Percentiles rank a stretch among this genome's conserved stretches.
phyloP scores from a whole-genome alignment of 164 flowering plant species.

The Santalum album region DNA sequence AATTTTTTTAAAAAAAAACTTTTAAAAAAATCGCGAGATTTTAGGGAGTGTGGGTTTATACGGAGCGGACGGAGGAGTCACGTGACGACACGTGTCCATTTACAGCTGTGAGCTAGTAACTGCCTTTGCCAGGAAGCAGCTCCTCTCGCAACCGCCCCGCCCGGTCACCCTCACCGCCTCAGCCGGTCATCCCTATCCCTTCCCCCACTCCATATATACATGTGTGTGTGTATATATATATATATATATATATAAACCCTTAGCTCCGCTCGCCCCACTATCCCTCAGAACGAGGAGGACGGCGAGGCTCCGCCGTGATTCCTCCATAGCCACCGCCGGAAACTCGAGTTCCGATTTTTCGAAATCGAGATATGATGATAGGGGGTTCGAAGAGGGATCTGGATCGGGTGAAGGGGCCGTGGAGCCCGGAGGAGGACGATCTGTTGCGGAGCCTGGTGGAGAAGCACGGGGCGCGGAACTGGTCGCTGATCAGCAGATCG shows the following conservation, averaged over 20 bases:
- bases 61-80: neutral
- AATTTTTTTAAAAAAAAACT: neutral
- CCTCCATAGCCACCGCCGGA: neutral
- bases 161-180: conserved; percentile 34
- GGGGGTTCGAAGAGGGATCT: conserved; percentile 31
- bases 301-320: conserved; percentile 31
- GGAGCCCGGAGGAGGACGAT: conserved; percentile 92
- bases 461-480: conserved; percentile 76
- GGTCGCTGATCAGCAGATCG: conserved; percentile 78
- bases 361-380: too few species aligned
- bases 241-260: too few species aligned
- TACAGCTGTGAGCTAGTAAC: conserved; percentile 61
- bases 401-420: conserved; percentile 91
- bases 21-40: neutral
- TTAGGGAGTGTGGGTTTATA: neutral
- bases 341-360: neutral
- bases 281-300: conserved; percentile 10
- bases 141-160: conserved; percentile 16
- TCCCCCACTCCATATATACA: neutral
- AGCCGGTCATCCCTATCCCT: conserved; percentile 37
- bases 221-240: too few species aligned
- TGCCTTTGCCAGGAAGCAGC: conserved; percentile 29
- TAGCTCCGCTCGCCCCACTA: neutral
- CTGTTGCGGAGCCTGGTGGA: conserved; percentile 46
- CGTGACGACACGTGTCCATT: conserved; percentile 41